Base-by-base conservation (phyloP, 371 early-diverging fungal genomes). In the Circinella umbellata region DNA sequence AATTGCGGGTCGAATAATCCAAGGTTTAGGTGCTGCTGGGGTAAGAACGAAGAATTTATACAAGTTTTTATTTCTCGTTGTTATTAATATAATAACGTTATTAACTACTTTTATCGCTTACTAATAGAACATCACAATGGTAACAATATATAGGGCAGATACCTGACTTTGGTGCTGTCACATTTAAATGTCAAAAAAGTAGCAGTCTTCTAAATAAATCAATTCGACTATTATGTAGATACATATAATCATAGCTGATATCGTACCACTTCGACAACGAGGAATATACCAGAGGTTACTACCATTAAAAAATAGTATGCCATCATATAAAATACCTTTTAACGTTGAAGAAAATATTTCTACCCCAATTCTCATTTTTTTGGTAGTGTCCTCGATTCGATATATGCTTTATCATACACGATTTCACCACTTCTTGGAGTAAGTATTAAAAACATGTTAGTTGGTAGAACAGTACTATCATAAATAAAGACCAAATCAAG, bases 1-100 rank as follows among this genome's bases (percentile, higher is more conserved):
- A 4, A 18, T 57, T 27, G 35, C 35, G 6, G 57, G 57, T 4
- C 57, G 57, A 34, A 27, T 27, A 17, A 27, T 57, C 14, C 57
- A 57, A 57, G 57, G 57, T 11, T 34, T 57, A 57, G 57, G 57
- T 5, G 18, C 27, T 34, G 57, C 57, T 10, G 57, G 57, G 35
- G 57, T 57, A 34, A 34, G 34, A 9, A 42, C 42, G 34, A 34
- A 57, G 1, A 17, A 34, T n/a, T 1, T 57, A 18, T 57, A 14
- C 34, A 11, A 18, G 4, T 34, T 57, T 11, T 34, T 54, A 54
- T 54, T 15, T 27, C 27, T 27, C 27, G 27, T 27, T 27, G 27
- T 27, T 27, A 27, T 27, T 27, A 27, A 27, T 1, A 27, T 27
- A 27, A 1, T 27, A 27, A 27, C 1, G 27, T 27, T 27, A 27